phyloP scores from a whole-genome alignment of 2,329 filamentous ascomycete species.

The Coniochaeta sp. region DNA sequence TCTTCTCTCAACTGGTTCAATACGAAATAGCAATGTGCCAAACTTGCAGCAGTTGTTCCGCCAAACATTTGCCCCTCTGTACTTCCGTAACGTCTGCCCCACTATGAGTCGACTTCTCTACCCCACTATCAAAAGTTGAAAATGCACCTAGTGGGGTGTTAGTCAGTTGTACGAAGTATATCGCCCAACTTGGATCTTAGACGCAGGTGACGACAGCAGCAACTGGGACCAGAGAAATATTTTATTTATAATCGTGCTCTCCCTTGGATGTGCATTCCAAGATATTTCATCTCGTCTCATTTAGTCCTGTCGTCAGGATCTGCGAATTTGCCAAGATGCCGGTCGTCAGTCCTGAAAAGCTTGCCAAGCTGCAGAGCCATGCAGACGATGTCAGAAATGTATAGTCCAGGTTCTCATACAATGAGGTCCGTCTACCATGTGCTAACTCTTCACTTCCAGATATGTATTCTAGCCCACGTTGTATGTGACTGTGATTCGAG shows the following conservation, averaged over 20 bases:
- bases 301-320: not conserved
- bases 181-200: not conserved
- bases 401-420: conserved; percentile 25
- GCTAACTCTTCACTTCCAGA: conserved; percentile 36
- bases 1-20: not conserved
- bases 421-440: conserved; percentile 15
- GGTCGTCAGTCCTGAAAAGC: conserved; percentile 81
- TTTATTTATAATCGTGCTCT: not conserved
- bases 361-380: conserved; percentile 82
- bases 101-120: conserved; percentile 1
- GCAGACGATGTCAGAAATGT: conserved; percentile 90
- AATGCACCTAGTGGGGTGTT: conserved; percentile 7
- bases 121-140: conserved; percentile 6
- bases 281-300: not conserved
- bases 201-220: not conserved
- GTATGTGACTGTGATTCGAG: conserved; percentile 10
- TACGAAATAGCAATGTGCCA: not conserved
- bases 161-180: conserved; percentile 5
- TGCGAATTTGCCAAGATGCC: conserved; percentile 57
- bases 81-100: conserved; percentile 4
- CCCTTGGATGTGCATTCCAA: not conserved
- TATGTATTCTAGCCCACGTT: conserved; percentile 92
- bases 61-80: not conserved
- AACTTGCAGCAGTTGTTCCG: conserved; percentile 4
- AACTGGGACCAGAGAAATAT: not conserved